Evolutionary conservation across 805 yeast genomes (phyloP).

Genomic region (Phaffomyces thermotolerans): DNA sequence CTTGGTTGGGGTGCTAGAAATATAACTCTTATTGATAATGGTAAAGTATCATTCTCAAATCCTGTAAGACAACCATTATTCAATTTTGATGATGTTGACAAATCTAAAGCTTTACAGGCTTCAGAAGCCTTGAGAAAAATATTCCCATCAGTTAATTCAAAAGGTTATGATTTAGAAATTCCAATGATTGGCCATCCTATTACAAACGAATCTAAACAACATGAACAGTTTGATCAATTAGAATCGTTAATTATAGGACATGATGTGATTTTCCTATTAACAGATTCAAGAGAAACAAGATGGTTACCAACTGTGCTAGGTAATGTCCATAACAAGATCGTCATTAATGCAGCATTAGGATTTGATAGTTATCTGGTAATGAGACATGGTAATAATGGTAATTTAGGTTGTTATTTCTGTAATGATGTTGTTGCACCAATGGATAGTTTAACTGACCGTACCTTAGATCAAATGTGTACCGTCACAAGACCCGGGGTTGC

Average conservation of each 20-base stretch:
- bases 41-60: conserved; percentile 82
- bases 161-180: conserved; percentile 62
- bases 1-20: conserved; percentile 92
- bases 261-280: conserved; percentile 72
- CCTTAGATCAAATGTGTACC: conserved; percentile 97
- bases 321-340: conserved; percentile 57
- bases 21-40: conserved; percentile 85
- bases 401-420: conserved; percentile 89
- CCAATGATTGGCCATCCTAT: conserved; percentile 97
- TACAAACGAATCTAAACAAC: conserved; percentile 44
- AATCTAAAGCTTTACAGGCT: conserved; percentile 71
- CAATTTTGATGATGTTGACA: conserved; percentile 72
- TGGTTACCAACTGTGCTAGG: conserved; percentile 95
- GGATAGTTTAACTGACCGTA: conserved; percentile 79
- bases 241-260: conserved; percentile 50
- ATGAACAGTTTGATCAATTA: conserved; percentile 45
- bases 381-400: conserved; percentile 64
- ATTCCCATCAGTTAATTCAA: conserved; percentile 67
- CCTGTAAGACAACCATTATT: conserved; percentile 94
- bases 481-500: conserved; percentile 98
- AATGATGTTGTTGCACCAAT: conserved; percentile 93
- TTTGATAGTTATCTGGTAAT: conserved; percentile 90
- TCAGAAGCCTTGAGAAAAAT: conserved; percentile 64
- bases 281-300: conserved; percentile 93
- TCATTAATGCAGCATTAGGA: conserved; percentile 90